A percentile compares a stretch with the other conserved stretches of the same genome.
phyloP scores from a whole-genome alignment of 2,329 filamentous ascomycete genomes.

The Aspergillus tamarii region DNA sequence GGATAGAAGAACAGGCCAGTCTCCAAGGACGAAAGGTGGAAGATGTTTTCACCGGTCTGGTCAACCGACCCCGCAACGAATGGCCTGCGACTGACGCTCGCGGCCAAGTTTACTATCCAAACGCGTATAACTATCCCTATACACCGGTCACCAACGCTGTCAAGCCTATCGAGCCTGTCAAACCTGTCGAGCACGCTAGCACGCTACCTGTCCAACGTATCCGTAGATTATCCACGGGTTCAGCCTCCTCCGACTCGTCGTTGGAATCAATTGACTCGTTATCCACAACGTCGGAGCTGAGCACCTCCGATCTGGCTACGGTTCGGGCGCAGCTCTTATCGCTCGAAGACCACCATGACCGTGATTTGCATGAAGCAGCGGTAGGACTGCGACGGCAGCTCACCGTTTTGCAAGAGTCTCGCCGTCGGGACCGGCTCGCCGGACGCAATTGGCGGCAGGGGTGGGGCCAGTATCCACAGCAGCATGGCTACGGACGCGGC shows the following conservation, averaged over 20 bases:
- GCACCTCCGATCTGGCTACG: conserved; percentile 38
- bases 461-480: conserved; percentile 17
- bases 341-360: conserved; percentile 39
- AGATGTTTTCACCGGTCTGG: conserved; percentile 22
- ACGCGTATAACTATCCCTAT: conserved; percentile 14
- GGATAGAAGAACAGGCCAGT: conserved; percentile 43
- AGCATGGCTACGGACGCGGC: conserved; percentile 20
- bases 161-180: neutral
- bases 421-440: conserved; percentile 32
- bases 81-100: conserved; percentile 20
- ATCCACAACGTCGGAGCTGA: conserved; percentile 41
- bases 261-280: conserved; percentile 42
- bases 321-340: conserved; percentile 40
- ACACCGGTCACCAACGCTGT: neutral
- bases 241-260: conserved; percentile 37
- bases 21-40: conserved; percentile 32
- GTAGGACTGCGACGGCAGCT: conserved; percentile 41
- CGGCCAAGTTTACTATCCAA: conserved; percentile 19
- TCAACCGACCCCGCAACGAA: conserved; percentile 14
- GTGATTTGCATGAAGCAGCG: conserved; percentile 39
- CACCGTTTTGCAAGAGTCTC: conserved; percentile 36
- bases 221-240: conserved; percentile 35
- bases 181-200: conserved; percentile 5
- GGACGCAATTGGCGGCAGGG: conserved; percentile 29
- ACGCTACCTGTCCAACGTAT: conserved; percentile 18